Evolutionary conservation across 202 grass and related monocot species (phyloP).

Genomic region (Brachypodium distachyon): DNA sequence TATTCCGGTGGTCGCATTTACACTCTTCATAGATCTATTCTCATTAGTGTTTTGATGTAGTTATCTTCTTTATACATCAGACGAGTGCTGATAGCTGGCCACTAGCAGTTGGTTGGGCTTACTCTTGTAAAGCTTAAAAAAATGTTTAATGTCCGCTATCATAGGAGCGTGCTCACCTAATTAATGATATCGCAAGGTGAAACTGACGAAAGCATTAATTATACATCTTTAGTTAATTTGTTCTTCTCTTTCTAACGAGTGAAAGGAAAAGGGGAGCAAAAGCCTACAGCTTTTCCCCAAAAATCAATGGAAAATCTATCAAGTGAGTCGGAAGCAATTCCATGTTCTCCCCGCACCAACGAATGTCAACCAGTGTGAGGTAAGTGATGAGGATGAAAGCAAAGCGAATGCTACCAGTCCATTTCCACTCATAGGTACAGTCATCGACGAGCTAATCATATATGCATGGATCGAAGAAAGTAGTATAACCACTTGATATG

Average conservation of each 20-base stretch:
- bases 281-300: slow-evolving; percentile 6
- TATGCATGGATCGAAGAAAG: background rate
- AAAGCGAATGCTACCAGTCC: slow-evolving; percentile 10
- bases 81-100: background rate
- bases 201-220: slow-evolving; percentile 16
- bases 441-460: background rate
- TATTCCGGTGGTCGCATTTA: background rate
- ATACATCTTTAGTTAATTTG: background rate
- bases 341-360: slow-evolving; percentile 25
- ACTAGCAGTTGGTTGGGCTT: background rate
- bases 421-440: slow-evolving; percentile 23
- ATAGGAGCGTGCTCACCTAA: background rate
- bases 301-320: slow-evolving; percentile 26
- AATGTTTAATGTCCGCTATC: background rate
- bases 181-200: slow-evolving; percentile 23
- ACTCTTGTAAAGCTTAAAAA: background rate
- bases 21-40: background rate
- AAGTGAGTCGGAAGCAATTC: slow-evolving; percentile 48
- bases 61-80: background rate
- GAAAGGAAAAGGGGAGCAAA: slow-evolving; percentile 14
- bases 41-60: background rate
- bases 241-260: slow-evolving; percentile 1
- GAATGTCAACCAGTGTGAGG: slow-evolving; percentile 39
- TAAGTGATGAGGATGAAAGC: slow-evolving; percentile 30
- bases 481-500: background rate